Conservation (phyloP, 768 basidiomycete genomes). For the Mycena vitilis region DNA sequence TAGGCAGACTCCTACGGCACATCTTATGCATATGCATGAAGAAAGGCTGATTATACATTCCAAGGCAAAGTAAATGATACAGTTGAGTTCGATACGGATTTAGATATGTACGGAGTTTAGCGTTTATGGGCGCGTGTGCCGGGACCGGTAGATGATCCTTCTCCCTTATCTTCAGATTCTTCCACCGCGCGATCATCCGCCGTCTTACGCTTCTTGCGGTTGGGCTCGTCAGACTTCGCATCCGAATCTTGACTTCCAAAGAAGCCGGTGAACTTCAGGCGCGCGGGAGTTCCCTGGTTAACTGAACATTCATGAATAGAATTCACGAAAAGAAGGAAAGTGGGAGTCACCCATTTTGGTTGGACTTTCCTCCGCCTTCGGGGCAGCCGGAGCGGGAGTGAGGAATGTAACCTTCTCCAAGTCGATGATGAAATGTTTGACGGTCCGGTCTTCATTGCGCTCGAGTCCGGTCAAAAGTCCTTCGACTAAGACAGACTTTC, state of each 20-base stretch:
- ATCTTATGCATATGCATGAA: no score
- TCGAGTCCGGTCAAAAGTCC: conserved; percentile 11
- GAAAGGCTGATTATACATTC: no score
- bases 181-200: neutral
- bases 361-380: no score
- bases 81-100: no score
- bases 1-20: no score
- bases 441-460: conserved; percentile 18
- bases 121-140: neutral
- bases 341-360: conserved; percentile 1
- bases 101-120: no score
- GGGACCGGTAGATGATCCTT: neutral
- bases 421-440: conserved; percentile 20
- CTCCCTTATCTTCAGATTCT: neutral
- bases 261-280: conserved; percentile 21
- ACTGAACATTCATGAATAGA: neutral
- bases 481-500: conserved; percentile 16
- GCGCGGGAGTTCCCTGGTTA: conserved; percentile 15
- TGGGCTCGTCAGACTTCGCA: neutral
- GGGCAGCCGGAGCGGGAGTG: neutral
- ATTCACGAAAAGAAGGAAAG: neutral
- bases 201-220: neutral
- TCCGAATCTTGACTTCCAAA: conserved; percentile 8
- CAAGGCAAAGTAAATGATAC: no score
- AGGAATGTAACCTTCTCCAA: conserved; percentile 22